Conservation (phyloP, 768 basidiomycete genomes). For the Chalciporus chontae region DNA sequence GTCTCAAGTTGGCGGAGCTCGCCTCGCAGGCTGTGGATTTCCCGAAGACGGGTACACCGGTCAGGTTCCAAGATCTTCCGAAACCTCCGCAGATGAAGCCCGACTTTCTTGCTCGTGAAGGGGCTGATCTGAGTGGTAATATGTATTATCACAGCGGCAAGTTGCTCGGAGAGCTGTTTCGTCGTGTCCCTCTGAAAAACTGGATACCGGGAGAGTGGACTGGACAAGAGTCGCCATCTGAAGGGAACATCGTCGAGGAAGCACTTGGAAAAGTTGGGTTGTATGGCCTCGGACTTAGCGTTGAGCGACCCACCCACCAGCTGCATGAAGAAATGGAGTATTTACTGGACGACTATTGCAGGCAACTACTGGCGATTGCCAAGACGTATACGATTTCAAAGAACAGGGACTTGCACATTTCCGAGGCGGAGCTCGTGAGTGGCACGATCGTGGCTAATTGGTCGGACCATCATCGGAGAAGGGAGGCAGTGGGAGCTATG, state of each 20-base stretch:
- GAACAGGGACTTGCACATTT: constrained; percentile 31
- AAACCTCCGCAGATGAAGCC: constrained; percentile 29
- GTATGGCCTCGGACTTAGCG: constrained; percentile 31
- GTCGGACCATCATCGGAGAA: constrained; percentile 38
- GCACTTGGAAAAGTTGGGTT: constrained; percentile 26
- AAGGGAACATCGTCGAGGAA: constrained; percentile 22
- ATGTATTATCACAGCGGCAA: constrained; percentile 41
- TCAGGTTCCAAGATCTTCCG: constrained; percentile 35
- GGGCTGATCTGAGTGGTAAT: constrained; percentile 20
- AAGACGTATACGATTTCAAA: constrained; percentile 36
- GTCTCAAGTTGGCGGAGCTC: constrained; percentile 40
- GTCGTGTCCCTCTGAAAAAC: constrained; percentile 38
- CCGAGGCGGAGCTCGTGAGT: constrained; percentile 43
- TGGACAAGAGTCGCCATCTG: constrained; percentile 18
- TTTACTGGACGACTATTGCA: constrained; percentile 35
- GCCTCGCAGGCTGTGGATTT: constrained; percentile 50
- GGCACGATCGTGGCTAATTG: constrained; percentile 45
- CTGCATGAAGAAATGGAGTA: constrained; percentile 36
- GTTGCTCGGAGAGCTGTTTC: constrained; percentile 43
- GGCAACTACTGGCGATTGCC: constrained; percentile 34
- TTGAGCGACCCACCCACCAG: constrained; percentile 23
- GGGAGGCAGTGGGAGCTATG: constrained; percentile 40
- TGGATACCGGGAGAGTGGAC: constrained; percentile 29
- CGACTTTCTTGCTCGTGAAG: constrained; percentile 45
- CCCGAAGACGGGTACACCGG: constrained; percentile 43